These are phyloP conservation scores for Monilinia aucupariae DNA, from an alignment of 2,329 filamentous ascomycete species.

Conservation along the genomic window DNA sequence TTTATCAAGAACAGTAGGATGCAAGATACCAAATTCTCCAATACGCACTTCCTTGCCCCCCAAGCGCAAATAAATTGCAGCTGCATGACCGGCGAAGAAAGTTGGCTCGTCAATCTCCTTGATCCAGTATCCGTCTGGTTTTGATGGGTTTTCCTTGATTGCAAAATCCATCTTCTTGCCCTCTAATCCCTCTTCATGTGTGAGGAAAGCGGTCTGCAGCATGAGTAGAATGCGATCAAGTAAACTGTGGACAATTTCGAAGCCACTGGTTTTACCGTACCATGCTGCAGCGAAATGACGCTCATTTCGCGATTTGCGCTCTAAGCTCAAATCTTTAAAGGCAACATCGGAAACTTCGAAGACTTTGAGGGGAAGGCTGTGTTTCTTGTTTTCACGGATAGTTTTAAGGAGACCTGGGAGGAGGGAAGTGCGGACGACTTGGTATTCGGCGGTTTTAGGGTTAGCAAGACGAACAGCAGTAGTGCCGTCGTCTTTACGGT, in stretches of 20 bases:
- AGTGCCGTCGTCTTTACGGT: conserved; percentile 79
- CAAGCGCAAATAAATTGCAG: conserved; percentile 73
- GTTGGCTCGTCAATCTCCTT: conserved; percentile 86
- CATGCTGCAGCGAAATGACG: conserved; percentile 93
- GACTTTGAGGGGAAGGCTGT: conserved; percentile 82
- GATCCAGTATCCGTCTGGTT: conserved; percentile 82
- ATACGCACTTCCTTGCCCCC: conserved; percentile 70
- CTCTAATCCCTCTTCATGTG: conserved; percentile 62
- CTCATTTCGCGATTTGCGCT: conserved; percentile 88
- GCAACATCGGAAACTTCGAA: conserved; percentile 89
- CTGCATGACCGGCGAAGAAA: conserved; percentile 86
- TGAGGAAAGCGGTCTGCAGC: conserved; percentile 78
- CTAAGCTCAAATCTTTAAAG: conserved; percentile 75
- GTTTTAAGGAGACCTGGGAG: conserved; percentile 89
- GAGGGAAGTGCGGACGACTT: conserved; percentile 82
- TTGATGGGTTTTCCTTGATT: conserved; percentile 48
- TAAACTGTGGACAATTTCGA: conserved; percentile 91
- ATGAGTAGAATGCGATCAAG: conserved; percentile 89
- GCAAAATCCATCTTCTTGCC: conserved; percentile 48
- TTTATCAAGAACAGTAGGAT: conserved; percentile 87
- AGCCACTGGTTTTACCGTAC: conserved; percentile 90
- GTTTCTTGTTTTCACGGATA: conserved; percentile 85
- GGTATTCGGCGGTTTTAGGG: conserved; percentile 89
- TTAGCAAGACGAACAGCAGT: conserved; percentile 83
- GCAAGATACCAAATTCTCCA: conserved; percentile 88